phyloP scores from a whole-genome alignment of 176 grass and related monocot species.

The Ensete glaucum region DNA sequence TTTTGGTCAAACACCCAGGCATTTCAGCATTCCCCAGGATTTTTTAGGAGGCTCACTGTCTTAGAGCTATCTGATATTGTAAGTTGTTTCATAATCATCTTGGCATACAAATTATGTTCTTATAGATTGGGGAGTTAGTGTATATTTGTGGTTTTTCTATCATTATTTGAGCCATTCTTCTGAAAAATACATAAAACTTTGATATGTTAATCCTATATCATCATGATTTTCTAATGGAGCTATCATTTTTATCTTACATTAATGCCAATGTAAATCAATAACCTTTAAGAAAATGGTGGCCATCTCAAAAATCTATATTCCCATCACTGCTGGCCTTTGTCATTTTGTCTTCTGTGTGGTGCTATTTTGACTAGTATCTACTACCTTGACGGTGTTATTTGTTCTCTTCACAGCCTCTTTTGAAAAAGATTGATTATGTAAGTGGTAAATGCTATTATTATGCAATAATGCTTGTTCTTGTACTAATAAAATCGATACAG shows the following conservation, averaged over 20 bases:
- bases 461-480: too few relatives aligned
- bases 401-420: too few relatives aligned
- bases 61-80: background rate
- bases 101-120: background rate
- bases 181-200: background rate
- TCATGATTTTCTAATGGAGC: background rate
- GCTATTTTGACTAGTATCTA: background rate
- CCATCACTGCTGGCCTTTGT: background rate
- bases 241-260: background rate
- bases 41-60: background rate
- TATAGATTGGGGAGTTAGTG: background rate
- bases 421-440: too few relatives aligned
- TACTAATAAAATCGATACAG: too few relatives aligned
- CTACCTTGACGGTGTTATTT: background rate
- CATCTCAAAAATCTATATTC: background rate
- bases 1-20: background rate
- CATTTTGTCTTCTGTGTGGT: background rate
- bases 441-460: too few relatives aligned
- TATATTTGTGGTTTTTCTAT: conserved; percentile 1
- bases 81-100: background rate
- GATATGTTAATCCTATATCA: background rate
- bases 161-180: background rate
- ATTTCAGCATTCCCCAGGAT: background rate
- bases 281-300: background rate
- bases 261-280: background rate